Conservation (phyloP, 2,329 filamentous ascomycete species). For the Chrysoporthe austroafricana region DNA sequence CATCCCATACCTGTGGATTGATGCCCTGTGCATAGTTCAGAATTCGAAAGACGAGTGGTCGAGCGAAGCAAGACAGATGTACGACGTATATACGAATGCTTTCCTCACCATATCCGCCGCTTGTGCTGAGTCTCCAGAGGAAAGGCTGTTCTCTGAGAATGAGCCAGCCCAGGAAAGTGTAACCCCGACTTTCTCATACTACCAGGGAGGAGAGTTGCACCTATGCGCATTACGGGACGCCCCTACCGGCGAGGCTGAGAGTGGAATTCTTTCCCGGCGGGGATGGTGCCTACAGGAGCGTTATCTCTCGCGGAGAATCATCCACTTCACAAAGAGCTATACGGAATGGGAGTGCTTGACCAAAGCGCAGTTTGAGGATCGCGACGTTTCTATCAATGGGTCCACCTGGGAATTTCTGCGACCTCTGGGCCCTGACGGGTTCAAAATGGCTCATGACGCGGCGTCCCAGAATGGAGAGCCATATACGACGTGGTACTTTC, state of each 20-base stretch:
- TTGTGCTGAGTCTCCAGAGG: neutral
- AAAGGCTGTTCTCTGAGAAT: neutral
- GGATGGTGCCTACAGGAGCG: constrained; percentile 9
- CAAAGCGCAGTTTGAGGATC: neutral
- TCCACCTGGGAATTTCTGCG: constrained; percentile 1
- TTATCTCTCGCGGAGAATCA: constrained; percentile 6
- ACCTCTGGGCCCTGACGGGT: neutral
- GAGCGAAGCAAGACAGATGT: neutral
- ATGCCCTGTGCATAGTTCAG: constrained; percentile 12
- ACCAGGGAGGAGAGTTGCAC: neutral
- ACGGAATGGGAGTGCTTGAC: constrained; percentile 12
- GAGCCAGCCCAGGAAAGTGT: too few relatives aligned
- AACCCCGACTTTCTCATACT: neutral
- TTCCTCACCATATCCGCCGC: constrained; percentile 1
- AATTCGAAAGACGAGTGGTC: constrained; percentile 4
- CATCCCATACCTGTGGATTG: constrained; percentile 10
- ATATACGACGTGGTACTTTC: neutral
- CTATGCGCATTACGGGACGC: neutral
- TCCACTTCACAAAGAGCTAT: neutral
- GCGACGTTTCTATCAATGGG: neutral
- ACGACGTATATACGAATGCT: neutral
- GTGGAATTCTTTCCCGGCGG: neutral
- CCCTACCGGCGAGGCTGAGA: neutral
- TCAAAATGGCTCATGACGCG: neutral
- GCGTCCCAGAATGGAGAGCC: neutral